A percentile compares a stretch with the other conserved stretches of the same genome.
Evolutionary conservation across 805 yeast species (phyloP).

Genomic region (Wickerhamomyces strasburgensis): DNA sequence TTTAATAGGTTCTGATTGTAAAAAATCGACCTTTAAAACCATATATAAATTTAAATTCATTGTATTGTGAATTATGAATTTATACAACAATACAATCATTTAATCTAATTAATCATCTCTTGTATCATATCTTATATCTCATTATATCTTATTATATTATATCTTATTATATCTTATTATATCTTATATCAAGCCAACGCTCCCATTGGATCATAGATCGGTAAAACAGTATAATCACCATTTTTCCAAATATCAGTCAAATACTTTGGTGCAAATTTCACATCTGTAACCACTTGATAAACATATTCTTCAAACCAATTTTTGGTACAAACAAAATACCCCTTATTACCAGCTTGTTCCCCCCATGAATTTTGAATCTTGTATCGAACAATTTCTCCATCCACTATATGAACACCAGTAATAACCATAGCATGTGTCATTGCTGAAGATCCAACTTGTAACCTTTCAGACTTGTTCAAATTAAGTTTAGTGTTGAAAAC

Average conservation of each 20-base stretch:
- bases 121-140: too few species aligned
- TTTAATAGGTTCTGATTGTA: too few species aligned
- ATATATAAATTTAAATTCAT: too few species aligned
- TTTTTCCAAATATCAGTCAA: conserved; percentile 35
- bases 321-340: conserved; percentile 64
- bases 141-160: too few species aligned
- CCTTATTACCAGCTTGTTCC: conserved; percentile 55
- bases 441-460: conserved; percentile 59
- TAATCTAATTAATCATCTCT: too few species aligned
- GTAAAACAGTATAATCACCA: conserved; percentile 47
- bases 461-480: conserved; percentile 58
- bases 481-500: conserved; percentile 49
- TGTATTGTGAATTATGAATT: too few species aligned
- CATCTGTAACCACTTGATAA: conserved; percentile 59
- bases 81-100: too few species aligned
- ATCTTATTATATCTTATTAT: too few species aligned
- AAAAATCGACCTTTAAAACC: too few species aligned
- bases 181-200: conserved; percentile 43
- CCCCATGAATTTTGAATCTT: conserved; percentile 78
- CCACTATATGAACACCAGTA: conserved; percentile 72
- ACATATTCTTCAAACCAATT: conserved; percentile 68
- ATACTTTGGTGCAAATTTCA: conserved; percentile 39
- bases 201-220: conserved; percentile 76
- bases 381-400: conserved; percentile 59
- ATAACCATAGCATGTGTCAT: conserved; percentile 90